Conservation (phyloP, 495 filamentous ascomycete genomes). For the Neurospora sp. region DNA sequence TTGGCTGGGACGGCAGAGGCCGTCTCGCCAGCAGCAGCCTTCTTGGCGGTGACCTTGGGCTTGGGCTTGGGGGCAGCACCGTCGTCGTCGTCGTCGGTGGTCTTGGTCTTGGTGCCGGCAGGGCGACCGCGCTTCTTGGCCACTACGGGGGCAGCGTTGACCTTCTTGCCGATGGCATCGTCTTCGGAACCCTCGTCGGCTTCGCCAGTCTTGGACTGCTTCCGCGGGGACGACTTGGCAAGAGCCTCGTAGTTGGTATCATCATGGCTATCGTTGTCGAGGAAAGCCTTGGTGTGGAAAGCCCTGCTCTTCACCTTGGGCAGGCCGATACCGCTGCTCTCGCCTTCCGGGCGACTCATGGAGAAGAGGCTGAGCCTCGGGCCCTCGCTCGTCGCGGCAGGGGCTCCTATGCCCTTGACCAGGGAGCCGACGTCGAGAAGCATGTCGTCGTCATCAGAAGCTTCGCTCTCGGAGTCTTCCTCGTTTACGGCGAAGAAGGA, state of each 20-base stretch:
- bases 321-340: slow-evolving; percentile 17
- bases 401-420: slow-evolving; percentile 76
- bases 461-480: slow-evolving; percentile 24
- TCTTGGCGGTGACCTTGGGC: slow-evolving; percentile 22
- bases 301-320: slow-evolving; percentile 43
- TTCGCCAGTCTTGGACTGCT: slow-evolving; percentile 46
- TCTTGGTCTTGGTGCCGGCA: slow-evolving; percentile 39
- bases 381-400: slow-evolving; percentile 30
- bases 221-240: slow-evolving; percentile 44
- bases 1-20: slow-evolving; percentile 6
- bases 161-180: slow-evolving; percentile 34
- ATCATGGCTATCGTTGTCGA: slow-evolving; percentile 50
- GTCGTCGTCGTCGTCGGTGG: slow-evolving; percentile 15
- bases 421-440: slow-evolving; percentile 78
- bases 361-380: slow-evolving; percentile 59
- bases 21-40: slow-evolving; percentile 14
- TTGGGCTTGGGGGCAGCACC: slow-evolving; percentile 19
- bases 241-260: slow-evolving; percentile 86
- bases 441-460: slow-evolving; percentile 47
- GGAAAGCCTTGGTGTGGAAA: slow-evolving; percentile 31
- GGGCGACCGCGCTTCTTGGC: slow-evolving; percentile 46
- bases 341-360: slow-evolving; percentile 50
- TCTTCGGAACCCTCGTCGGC: slow-evolving; percentile 55
- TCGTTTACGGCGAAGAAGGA: slow-evolving; percentile 26
- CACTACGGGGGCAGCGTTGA: slow-evolving; percentile 28